Evolutionary conservation across 306 rosid species (phyloP).

Genomic region (Fragaria iinumae): DNA sequence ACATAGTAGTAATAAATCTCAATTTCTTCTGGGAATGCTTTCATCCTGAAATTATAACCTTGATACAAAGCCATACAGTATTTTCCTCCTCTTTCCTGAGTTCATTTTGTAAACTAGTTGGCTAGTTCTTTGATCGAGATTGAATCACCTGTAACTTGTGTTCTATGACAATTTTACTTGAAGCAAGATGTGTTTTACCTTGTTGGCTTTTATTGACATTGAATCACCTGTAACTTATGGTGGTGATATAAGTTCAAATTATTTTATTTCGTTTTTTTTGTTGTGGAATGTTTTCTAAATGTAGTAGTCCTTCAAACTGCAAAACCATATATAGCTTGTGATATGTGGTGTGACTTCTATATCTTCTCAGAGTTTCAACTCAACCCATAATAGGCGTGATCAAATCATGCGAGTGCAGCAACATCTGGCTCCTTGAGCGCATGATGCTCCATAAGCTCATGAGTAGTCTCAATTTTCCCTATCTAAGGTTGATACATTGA

Average conservation of each 20-base stretch:
- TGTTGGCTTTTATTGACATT: neutral
- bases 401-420: neutral
- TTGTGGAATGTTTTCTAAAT: neutral
- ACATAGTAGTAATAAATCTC: constrained; percentile 20
- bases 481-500: neutral
- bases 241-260: neutral
- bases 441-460: neutral
- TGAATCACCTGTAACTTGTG: neutral
- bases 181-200: neutral
- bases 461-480: neutral
- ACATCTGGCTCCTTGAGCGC: neutral
- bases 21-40: constrained; percentile 12
- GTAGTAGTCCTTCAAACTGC: neutral
- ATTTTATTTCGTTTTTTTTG: neutral
- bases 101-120: neutral
- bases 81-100: neutral
- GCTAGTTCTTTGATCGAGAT: neutral
- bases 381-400: neutral
- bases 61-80: neutral
- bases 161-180: neutral
- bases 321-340: neutral
- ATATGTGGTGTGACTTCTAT: neutral
- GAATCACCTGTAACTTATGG: neutral
- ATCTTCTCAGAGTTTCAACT: neutral
- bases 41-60: constrained; percentile 1